Base-by-base conservation (phyloP, 2,329 filamentous ascomycete genomes). In the Fusarium nurragi region DNA sequence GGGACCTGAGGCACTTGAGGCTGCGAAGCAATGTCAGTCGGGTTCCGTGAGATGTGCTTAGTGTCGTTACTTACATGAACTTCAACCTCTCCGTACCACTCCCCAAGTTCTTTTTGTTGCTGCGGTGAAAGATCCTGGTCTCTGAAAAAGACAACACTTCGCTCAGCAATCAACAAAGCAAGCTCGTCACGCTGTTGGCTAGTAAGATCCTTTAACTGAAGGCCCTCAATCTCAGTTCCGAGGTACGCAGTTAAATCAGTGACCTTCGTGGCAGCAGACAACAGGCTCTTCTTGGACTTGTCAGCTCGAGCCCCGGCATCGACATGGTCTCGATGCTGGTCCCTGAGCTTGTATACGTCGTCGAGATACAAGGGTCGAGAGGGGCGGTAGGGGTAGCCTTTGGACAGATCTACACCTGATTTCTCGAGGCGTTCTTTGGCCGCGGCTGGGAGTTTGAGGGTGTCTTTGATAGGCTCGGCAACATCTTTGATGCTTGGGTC, bases 1-100 rank as follows among this genome's bases (percentile, higher is more conserved):
- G 90, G 90, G 0, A 92, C 89, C 40, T 90, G 87, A 0, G 90
- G 85, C 0, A 86, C 87, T 84, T 92, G 89, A 0, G 90, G 89
- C 86, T 90, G 38, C 30, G 5, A 32, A 13, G 7, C 2, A 3
- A 1, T 4, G 22, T 57, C 2, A 60, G 40, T 11, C 6, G 14
- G 3, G 4, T 1, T 1, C 1, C n/a, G 1, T 3, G 1, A 18
- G 16, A 8, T 10, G 2, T 0, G 10, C 2, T 0, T 4, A 2
- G 7, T 6, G 7, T 6, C 6, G 5, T 6, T 1, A 74, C 84
- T 71, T 76, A 89, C 88, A 70, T 92, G 90, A 13, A 92, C 77
- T 68, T 92, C 89, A 25, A 91, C 78, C 65, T 90, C 85, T 5
- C 88, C 88, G 60, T 80, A 90, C 73, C 84, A 82, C 62, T 88